Evolutionary conservation across 1,139 yeast genomes (phyloP).

Genomic region (Wickerhamomyces sp.): DNA sequence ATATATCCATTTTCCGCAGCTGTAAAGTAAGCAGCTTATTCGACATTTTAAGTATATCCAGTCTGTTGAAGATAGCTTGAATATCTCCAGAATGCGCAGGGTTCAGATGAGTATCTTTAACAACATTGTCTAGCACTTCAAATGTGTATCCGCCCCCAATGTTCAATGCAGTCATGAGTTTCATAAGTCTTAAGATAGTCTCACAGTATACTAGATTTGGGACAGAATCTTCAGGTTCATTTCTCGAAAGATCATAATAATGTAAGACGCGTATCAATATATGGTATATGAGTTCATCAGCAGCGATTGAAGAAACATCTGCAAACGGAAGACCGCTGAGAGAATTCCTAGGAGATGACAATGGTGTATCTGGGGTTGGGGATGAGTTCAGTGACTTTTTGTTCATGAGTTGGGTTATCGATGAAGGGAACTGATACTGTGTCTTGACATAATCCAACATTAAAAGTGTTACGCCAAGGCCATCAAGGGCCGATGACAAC

Average conservation of each 20-base stretch:
- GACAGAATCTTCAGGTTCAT: constrained; percentile 65
- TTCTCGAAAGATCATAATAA: constrained; percentile 55
- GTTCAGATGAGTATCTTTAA: constrained; percentile 24
- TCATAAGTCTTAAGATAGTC: constrained; percentile 56
- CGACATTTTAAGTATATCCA: constrained; percentile 47
- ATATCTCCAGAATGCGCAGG: constrained; percentile 11
- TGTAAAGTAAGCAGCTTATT: constrained; percentile 39
- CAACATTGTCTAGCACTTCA: constrained; percentile 36
- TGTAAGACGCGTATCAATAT: constrained; percentile 46
- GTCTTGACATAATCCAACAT: constrained; percentile 55
- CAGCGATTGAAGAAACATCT: constrained; percentile 22
- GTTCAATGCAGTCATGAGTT: constrained; percentile 52
- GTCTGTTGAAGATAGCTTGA: constrained; percentile 25
- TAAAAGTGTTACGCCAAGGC: constrained; percentile 62
- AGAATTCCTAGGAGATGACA: constrained; percentile 39
- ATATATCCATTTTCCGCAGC: constrained; percentile 37
- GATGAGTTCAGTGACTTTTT: constrained; percentile 10
- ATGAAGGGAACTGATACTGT: constrained; percentile 56
- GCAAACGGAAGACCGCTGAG: constrained; percentile 16
- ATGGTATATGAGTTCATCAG: constrained; percentile 48
- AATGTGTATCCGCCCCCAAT: constrained; percentile 46
- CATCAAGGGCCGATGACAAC: constrained; percentile 85
- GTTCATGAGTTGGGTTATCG: constrained; percentile 29
- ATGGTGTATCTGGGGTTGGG: constrained; percentile 21
- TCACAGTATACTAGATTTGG: constrained; percentile 83